Evolutionary conservation across 192 early-diverging fungal genomes (phyloP).

Genomic region (Coemansia sp.): DNA sequence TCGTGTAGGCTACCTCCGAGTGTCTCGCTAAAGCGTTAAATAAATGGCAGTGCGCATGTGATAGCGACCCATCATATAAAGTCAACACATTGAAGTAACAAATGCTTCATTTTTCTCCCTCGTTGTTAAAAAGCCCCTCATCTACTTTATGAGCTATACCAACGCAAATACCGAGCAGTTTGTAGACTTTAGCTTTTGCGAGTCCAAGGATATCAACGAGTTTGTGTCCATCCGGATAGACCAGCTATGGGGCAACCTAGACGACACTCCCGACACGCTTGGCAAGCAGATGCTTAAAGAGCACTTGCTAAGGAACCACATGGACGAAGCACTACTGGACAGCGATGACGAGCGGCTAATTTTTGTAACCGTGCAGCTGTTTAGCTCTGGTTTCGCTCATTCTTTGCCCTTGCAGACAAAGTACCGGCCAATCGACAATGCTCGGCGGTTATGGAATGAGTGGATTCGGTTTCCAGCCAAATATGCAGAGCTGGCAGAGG

Average conservation of each 20-base stretch:
- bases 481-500: constrained; percentile 77
- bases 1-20: no score
- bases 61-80: no score
- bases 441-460: constrained; percentile 74
- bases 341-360: constrained; percentile 10
- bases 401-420: constrained; percentile 51
- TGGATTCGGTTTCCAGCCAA: constrained; percentile 88
- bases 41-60: no score
- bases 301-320: constrained; percentile 23
- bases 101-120: no score
- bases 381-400: constrained; percentile 41
- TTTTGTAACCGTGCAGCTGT: constrained; percentile 47
- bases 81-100: no score
- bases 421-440: constrained; percentile 14
- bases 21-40: no score
- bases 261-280: background rate
- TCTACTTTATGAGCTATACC: constrained; percentile 37
- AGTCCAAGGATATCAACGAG: constrained; percentile 48
- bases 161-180: constrained; percentile 37
- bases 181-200: constrained; percentile 53
- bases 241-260: constrained; percentile 39
- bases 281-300: constrained; percentile 26
- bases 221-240: constrained; percentile 47
- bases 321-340: constrained; percentile 2
- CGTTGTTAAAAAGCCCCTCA: no score